Evolutionary conservation across 305 asterid genomes (phyloP).

Genomic region (Solanum hybrid): DNA sequence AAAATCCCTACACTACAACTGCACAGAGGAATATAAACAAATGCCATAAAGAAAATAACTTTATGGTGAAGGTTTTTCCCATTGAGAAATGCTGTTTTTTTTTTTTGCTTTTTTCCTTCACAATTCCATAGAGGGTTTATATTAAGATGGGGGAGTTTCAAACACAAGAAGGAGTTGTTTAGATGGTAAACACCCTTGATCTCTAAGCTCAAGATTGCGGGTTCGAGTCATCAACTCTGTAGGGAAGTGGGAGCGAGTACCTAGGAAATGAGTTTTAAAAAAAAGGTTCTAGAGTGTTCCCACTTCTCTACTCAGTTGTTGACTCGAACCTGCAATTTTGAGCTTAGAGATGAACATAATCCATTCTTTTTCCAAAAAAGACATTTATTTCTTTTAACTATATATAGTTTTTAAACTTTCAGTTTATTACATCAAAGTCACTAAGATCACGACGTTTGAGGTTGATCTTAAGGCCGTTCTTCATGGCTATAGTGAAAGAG

Average conservation of each 20-base stretch:
- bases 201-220: neutral
- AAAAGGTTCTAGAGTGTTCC: neutral
- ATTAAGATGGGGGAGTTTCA: no score
- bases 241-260: neutral
- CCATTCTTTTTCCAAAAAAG: no score
- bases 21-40: neutral
- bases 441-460: neutral
- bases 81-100: no score
- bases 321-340: neutral
- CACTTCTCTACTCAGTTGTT: neutral
- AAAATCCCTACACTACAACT: neutral
- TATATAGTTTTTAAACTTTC: neutral
- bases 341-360: neutral
- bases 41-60: no score
- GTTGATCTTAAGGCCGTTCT: neutral
- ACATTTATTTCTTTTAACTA: no score
- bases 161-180: neutral
- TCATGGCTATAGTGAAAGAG: neutral
- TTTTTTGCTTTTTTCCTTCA: neutral
- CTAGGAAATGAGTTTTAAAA: neutral
- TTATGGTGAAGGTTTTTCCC: neutral
- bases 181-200: neutral
- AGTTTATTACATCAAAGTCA: no score
- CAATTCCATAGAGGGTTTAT: neutral
- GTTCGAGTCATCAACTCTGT: neutral